These are phyloP conservation scores for Lunasporangiospora selenospora DNA, from an alignment of 192 early-diverging fungal species.

Conservation along the genomic window DNA sequence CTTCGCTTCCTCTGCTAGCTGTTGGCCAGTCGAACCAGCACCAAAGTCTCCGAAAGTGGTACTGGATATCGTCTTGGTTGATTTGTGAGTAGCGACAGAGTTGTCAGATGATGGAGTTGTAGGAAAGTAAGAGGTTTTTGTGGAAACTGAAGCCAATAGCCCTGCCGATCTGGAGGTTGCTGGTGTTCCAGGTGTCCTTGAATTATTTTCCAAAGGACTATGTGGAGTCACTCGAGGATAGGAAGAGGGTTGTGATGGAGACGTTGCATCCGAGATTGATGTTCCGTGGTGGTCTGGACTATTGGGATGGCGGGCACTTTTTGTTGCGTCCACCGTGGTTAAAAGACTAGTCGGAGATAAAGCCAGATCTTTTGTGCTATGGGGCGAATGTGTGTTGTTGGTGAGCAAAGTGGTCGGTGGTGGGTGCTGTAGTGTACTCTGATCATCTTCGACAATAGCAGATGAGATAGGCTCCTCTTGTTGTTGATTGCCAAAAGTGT, in stretches of 20 bases:
- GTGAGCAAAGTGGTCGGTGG: neutral
- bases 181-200: slow-evolving; percentile 14
- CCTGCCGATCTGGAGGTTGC: slow-evolving; percentile 7
- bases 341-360: neutral
- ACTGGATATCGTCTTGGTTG: neutral
- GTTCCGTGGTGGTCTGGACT: neutral
- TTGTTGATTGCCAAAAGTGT: slow-evolving; percentile 21
- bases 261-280: neutral
- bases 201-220: too few relatives aligned
- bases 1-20: too few relatives aligned
- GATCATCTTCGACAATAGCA: neutral
- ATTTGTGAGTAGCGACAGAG: neutral
- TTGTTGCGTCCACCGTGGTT: neutral
- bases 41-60: slow-evolving; percentile 5
- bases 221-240: too few relatives aligned
- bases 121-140: slow-evolving; percentile 23
- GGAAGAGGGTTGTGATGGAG: too few relatives aligned
- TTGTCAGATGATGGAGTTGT: slow-evolving; percentile 15
- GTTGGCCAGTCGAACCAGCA: neutral
- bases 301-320: neutral
- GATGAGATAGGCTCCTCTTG: slow-evolving; percentile 1
- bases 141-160: slow-evolving; percentile 11
- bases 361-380: neutral
- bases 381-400: neutral
- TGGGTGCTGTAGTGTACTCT: neutral